phyloP scores from a whole-genome alignment of 2,329 filamentous ascomycete genomes.

The Aspergillus sp. region DNA sequence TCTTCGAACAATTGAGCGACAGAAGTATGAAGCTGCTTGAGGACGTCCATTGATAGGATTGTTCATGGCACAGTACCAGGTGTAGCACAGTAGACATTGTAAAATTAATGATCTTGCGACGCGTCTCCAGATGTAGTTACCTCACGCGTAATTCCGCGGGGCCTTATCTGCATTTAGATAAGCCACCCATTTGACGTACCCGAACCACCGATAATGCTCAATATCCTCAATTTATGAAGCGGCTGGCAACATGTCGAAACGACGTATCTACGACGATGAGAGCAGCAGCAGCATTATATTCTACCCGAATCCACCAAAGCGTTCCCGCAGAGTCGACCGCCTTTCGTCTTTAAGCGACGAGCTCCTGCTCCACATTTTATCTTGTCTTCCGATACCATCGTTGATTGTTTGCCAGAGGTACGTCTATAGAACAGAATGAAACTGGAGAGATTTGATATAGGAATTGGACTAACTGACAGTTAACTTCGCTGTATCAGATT shows the following conservation, averaged over 20 bases:
- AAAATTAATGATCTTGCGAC: neutral
- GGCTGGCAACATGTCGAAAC: slow-evolving; percentile 27
- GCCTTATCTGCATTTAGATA: neutral
- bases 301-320: slow-evolving; percentile 34
- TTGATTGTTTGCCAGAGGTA: slow-evolving; percentile 60
- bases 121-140: neutral
- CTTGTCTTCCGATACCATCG: slow-evolving; percentile 62
- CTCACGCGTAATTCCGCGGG: neutral
- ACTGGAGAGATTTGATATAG: too few species aligned
- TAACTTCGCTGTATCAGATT: slow-evolving; percentile 13
- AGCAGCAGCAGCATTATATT: neutral
- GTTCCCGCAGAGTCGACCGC: slow-evolving; percentile 47
- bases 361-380: slow-evolving; percentile 74
- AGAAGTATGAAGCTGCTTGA: slow-evolving; percentile 25
- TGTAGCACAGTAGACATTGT: neutral
- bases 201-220: neutral
- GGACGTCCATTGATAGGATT: slow-evolving; percentile 21
- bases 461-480: neutral
- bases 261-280: slow-evolving; percentile 14
- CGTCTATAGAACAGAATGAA: neutral
- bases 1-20: slow-evolving; percentile 20
- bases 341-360: slow-evolving; percentile 78
- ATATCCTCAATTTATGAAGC: neutral
- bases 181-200: neutral
- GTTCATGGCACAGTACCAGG: neutral